A percentile compares a stretch with the other conserved stretches of the same genome.
phyloP scores from a whole-genome alignment of 1,139 yeast species.

The Suhomyces maxii region DNA sequence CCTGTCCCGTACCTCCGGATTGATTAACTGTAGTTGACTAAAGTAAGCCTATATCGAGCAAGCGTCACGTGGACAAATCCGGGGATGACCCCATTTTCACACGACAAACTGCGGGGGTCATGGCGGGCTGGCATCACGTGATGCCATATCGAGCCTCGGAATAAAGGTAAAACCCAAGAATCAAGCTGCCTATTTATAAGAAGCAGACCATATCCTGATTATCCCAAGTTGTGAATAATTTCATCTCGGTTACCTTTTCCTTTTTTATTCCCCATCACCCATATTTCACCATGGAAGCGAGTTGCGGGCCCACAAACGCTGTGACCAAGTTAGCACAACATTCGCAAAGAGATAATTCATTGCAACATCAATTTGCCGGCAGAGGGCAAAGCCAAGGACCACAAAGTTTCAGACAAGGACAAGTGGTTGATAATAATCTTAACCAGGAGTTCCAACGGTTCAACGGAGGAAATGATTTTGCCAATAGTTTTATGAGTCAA shows the following conservation, averaged over 20 bases:
- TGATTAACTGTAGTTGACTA: too few relatives aligned
- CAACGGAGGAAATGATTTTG: conserved; percentile 20
- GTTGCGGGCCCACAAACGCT: conserved; percentile 28
- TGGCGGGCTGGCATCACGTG: not conserved
- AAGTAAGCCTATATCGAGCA: too few relatives aligned
- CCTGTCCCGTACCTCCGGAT: too few relatives aligned
- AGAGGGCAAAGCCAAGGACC: conserved; percentile 12
- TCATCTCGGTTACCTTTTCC: not conserved
- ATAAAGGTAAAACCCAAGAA: not conserved
- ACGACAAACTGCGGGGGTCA: not conserved
- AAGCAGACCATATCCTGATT: too few relatives aligned
- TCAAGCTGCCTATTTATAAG: not conserved
- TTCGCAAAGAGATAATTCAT: conserved; percentile 24
- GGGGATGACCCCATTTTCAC: not conserved
- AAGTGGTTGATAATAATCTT: conserved; percentile 27
- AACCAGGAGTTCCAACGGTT: conserved; percentile 40
- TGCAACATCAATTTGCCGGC: conserved; percentile 20
- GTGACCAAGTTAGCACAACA: conserved; percentile 24
- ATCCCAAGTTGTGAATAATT: too few relatives aligned
- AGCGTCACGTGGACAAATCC: too few relatives aligned
- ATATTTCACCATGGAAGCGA: conserved; percentile 19
- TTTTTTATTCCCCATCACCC: not conserved
- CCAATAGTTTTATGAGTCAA: conserved; percentile 19
- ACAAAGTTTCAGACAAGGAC: conserved; percentile 9
- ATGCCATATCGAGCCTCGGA: not conserved